These are phyloP conservation scores for Symbiotaphrina buchneri DNA, from an alignment of 495 filamentous ascomycete genomes.

Conservation along the genomic window DNA sequence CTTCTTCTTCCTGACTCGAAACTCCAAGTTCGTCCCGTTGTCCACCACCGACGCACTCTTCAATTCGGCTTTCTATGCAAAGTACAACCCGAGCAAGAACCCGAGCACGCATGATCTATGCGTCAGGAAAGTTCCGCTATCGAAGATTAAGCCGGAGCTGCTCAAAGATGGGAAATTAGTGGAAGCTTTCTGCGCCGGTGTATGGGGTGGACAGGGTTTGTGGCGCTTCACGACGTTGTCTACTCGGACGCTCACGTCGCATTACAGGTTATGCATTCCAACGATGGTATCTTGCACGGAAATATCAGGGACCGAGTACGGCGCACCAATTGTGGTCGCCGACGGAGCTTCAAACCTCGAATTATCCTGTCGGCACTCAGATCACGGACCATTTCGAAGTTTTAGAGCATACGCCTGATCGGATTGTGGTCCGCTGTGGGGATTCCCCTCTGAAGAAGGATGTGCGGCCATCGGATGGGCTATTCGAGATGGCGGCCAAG, in stretches of 20 bases:
- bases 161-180: slow-evolving; percentile 35
- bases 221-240: slow-evolving; percentile 5
- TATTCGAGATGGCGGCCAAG: slow-evolving; percentile 43
- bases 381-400: slow-evolving; percentile 66
- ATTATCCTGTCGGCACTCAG: slow-evolving; percentile 36
- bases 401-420: slow-evolving; percentile 34
- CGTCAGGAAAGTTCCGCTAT: slow-evolving; percentile 34
- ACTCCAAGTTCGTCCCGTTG: slow-evolving; percentile 23
- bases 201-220: slow-evolving; percentile 43
- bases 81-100: slow-evolving; percentile 38
- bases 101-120: slow-evolving; percentile 37
- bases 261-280: slow-evolving; percentile 44
- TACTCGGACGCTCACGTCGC: neutral
- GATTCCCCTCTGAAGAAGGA: slow-evolving; percentile 34
- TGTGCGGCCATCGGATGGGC: slow-evolving; percentile 37
- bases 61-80: slow-evolving; percentile 25
- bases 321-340: slow-evolving; percentile 38
- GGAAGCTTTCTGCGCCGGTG: slow-evolving; percentile 38
- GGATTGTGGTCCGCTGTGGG: slow-evolving; percentile 41
- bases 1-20: slow-evolving; percentile 21
- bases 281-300: slow-evolving; percentile 32
- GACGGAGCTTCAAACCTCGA: slow-evolving; percentile 24
- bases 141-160: slow-evolving; percentile 38
- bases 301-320: slow-evolving; percentile 38
- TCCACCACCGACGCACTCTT: slow-evolving; percentile 36